Evolutionary conservation across 2,329 filamentous ascomycete genomes (phyloP), one percentile per base, ranked within the genome.

Genomic region (Pleomassaria siparia): DNA sequence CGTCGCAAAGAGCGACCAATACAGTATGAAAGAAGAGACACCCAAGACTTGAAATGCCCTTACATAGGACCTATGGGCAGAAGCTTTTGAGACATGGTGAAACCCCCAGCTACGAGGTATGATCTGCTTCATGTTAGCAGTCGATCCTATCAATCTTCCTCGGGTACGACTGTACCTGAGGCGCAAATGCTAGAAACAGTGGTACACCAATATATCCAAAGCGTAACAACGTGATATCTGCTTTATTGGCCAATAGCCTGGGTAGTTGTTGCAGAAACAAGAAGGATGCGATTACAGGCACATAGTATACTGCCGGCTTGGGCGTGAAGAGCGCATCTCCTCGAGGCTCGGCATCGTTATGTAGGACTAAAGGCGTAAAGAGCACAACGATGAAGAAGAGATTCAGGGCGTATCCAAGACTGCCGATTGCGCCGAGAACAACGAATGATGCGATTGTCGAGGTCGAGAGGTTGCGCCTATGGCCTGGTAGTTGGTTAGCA

Each of bases 321-420:
- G 69, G 69, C 1, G 66, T 62, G 50, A 44, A 44, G 7, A 55
- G 51, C 32, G 35, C 16, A 33, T 15, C 18, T 41, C 18, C 24
- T 25, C 47, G 61, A 32, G 49, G 66, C 37, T 42, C 59, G 47
- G 56, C 67, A 16, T 49, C 59, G 44, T 47, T 60, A 62, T 59
- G 68, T 43, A 80, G 50, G 1, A 80, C 77, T 4, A 77, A 62
- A 1, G 81, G 81, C 0, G 79, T 82, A 21, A 84, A 74, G 9
- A 84, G 69, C 22, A 85, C 69, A 7, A 80, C 76, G 9, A 85
- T 60, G 58, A 81, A 84, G 70, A 87, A 87, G 24, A 87, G 67
- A 55, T 83, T 85, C 64, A 83, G 79, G 2, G 82, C 80, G 55
- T 81, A 85, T 0, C 81, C 83, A 10, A 87, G 68, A 46, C 77